Percentiles rank a stretch among this genome's conserved stretches.
These are phyloP conservation scores for Elsinoe necatrix DNA, from an alignment of 2,329 filamentous ascomycete genomes.

Conservation along the genomic window DNA sequence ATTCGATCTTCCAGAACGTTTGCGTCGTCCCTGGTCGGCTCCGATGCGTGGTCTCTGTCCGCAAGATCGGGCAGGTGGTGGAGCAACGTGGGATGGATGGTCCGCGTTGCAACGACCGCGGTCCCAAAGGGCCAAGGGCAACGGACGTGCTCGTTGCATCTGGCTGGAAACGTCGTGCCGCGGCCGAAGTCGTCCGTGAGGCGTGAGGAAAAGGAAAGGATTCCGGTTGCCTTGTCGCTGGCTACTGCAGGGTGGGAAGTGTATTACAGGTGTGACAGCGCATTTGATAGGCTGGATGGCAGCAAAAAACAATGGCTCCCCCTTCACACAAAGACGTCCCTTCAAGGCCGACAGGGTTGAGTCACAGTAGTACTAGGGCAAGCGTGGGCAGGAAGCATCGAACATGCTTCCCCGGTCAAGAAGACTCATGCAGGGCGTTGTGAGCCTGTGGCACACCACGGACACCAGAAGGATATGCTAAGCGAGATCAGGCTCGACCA, in stretches of 20 bases:
- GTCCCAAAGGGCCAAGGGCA: not conserved
- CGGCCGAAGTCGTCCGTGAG: slow-evolving; percentile 6
- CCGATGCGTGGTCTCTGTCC: not conserved
- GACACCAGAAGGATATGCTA: not conserved
- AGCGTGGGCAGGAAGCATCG: not conserved
- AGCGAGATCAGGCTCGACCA: slow-evolving; percentile 11
- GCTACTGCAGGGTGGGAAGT: not conserved
- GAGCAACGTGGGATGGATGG: not conserved
- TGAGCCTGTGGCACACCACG: not conserved
- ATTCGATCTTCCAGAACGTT: slow-evolving; percentile 12
- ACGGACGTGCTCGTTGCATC: not conserved
- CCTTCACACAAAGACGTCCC: not conserved
- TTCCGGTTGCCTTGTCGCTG: not conserved
- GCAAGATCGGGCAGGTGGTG: slow-evolving; percentile 11
- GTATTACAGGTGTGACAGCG: not conserved
- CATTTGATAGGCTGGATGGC: not conserved
- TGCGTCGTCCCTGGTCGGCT: not conserved
- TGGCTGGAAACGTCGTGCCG: not conserved
- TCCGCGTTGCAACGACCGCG: not conserved
- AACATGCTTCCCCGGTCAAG: slow-evolving; percentile 7
- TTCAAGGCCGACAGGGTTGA: not conserved
- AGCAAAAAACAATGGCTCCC: not conserved
- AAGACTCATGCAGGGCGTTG: slow-evolving; percentile 5
- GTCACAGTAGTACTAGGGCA: not conserved
- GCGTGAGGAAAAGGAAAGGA: not conserved